Conservation (phyloP, 78 protist genomes). For the Dictyostelium purpureum region DNA sequence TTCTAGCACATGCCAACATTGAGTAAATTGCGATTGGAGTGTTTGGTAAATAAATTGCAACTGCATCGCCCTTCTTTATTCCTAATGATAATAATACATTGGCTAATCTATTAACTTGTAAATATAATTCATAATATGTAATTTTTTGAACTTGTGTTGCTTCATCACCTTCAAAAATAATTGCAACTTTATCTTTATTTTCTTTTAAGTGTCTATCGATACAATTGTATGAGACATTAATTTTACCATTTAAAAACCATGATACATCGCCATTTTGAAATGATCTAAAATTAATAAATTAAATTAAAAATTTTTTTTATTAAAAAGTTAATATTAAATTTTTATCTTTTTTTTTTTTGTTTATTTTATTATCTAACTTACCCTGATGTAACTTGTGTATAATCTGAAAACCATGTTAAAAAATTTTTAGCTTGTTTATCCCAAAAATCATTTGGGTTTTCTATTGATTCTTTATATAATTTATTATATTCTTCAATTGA, state of each 20-base stretch:
- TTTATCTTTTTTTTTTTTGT: background rate
- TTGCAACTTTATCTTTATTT: conserved; percentile 86
- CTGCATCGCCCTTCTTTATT: conserved; percentile 92
- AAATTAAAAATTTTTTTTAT: background rate
- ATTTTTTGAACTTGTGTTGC: conserved; percentile 52
- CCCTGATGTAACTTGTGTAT: conserved; percentile 64
- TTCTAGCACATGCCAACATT: conserved; percentile 98
- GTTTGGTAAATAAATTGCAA: conserved; percentile 95
- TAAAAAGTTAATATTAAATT: background rate
- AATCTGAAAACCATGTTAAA: conserved; percentile 80
- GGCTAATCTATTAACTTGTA: conserved; percentile 85
- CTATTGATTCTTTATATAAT: conserved; percentile 41
- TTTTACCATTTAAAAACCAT: conserved; percentile 92
- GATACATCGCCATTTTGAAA: conserved; percentile 83
- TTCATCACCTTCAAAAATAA: conserved; percentile 78
- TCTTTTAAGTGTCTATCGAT: conserved; percentile 88
- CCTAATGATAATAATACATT: conserved; percentile 88
- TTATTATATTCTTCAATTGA: conserved; percentile 12
- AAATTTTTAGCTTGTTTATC: conserved; percentile 34
- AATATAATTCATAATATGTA: conserved; percentile 53
- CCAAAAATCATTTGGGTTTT: conserved; percentile 78
- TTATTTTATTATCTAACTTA: background rate
- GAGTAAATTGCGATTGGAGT: conserved; percentile 86
- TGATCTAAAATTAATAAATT: conserved; percentile 30
- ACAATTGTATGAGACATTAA: conserved; percentile 91